Conservation (phyloP, 176 grass and related monocot species). For the Echinochloa phyllopogon region DNA sequence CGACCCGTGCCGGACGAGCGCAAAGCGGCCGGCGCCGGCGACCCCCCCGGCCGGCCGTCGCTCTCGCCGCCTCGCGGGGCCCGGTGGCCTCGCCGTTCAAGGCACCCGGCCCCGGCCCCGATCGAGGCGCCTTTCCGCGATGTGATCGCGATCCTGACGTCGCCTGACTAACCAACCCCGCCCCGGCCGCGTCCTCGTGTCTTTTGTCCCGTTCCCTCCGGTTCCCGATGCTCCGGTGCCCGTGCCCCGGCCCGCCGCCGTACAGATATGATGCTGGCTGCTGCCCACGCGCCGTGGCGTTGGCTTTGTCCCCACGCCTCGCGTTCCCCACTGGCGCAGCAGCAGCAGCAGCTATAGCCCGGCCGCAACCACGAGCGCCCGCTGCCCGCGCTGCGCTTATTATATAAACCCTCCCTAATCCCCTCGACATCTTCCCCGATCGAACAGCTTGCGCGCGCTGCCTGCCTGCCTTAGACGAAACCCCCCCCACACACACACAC, state of each 20-base stretch:
- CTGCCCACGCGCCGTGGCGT: slow-evolving; percentile 24
- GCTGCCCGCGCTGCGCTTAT: background rate
- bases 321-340: background rate
- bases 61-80: too few relatives aligned
- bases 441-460: background rate
- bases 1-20: background rate
- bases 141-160: slow-evolving; percentile 19
- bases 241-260: too few relatives aligned
- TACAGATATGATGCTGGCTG: too few relatives aligned
- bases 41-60: background rate
- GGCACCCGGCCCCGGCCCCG: background rate
- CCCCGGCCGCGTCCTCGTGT: background rate
- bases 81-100: background rate
- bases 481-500: too few relatives aligned
- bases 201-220: background rate
- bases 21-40: background rate
- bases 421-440: slow-evolving; percentile 1
- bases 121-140: background rate
- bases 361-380: background rate
- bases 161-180: background rate
- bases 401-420: slow-evolving; percentile 35
- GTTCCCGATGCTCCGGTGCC: background rate
- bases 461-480: background rate
- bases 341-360: background rate
- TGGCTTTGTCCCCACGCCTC: slow-evolving; percentile 28